These are phyloP conservation scores for Alternaria triticimaculans DNA, from an alignment of 2,329 filamentous ascomycete genomes.

Conservation along the genomic window DNA sequence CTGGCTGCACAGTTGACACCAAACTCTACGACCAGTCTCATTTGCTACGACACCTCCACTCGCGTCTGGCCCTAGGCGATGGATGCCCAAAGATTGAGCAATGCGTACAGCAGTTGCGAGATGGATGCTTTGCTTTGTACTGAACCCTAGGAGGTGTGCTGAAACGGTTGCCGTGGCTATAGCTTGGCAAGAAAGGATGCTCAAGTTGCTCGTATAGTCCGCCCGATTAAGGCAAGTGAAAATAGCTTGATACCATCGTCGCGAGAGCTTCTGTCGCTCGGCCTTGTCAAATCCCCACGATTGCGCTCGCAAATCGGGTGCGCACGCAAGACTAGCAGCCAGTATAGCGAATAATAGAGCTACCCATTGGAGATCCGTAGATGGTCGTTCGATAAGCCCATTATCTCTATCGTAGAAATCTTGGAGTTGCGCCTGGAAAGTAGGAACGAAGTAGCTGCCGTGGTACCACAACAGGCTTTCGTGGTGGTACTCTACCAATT, in stretches of 20 bases:
- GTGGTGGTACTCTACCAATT: slow-evolving; percentile 43
- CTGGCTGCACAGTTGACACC: slow-evolving; percentile 49
- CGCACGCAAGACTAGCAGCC: neutral
- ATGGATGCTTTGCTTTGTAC: slow-evolving; percentile 53
- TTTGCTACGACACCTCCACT: slow-evolving; percentile 5
- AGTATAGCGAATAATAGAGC: neutral
- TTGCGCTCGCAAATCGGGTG: slow-evolving; percentile 27
- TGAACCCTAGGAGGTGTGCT: slow-evolving; percentile 54
- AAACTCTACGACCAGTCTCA: slow-evolving; percentile 45
- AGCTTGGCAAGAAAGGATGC: slow-evolving; percentile 51
- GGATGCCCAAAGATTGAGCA: slow-evolving; percentile 54
- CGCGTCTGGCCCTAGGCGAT: slow-evolving; percentile 41
- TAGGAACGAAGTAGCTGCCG: slow-evolving; percentile 41
- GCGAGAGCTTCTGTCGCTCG: slow-evolving; percentile 49
- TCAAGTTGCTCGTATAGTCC: slow-evolving; percentile 47
- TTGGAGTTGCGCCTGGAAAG: slow-evolving; percentile 47
- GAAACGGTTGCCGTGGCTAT: slow-evolving; percentile 54
- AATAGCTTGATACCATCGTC: slow-evolving; percentile 53
- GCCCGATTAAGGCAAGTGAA: slow-evolving; percentile 52
- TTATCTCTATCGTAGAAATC: slow-evolving; percentile 42
- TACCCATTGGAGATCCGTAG: neutral
- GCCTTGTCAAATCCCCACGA: slow-evolving; percentile 51
- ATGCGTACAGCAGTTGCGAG: slow-evolving; percentile 54
- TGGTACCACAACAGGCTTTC: slow-evolving; percentile 48
- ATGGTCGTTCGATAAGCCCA: slow-evolving; percentile 38